A percentile compares a stretch with the other conserved stretches of the same genome.
Evolutionary conservation across 805 yeast genomes (phyloP).

Genomic region (Debaryomyces maramus): DNA sequence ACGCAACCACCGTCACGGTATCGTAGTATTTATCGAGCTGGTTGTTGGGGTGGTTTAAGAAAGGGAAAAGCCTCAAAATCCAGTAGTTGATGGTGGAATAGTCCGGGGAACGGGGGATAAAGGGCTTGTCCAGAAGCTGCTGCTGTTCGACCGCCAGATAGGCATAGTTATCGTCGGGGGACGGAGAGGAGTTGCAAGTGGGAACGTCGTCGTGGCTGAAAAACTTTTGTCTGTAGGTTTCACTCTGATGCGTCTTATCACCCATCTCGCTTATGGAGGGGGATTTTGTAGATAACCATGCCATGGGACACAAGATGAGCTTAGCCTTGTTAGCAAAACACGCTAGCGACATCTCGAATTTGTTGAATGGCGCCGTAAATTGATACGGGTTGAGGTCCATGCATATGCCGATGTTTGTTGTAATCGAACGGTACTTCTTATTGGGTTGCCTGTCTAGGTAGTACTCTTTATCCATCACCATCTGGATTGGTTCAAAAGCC

Average conservation of each 20-base stretch:
- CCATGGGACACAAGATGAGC: conserved; percentile 76
- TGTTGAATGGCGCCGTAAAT: conserved; percentile 75
- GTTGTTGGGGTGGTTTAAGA: conserved; percentile 40
- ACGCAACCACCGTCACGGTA: conserved; percentile 45
- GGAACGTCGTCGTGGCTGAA: background rate
- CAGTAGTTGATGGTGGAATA: conserved; percentile 64
- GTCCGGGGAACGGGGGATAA: conserved; percentile 41
- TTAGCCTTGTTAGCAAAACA: conserved; percentile 49
- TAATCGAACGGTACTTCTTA: conserved; percentile 17
- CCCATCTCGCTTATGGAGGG: conserved; percentile 29
- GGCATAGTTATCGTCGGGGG: background rate
- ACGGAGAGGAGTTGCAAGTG: background rate
- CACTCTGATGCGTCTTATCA: conserved; percentile 1
- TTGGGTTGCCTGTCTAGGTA: conserved; percentile 19
- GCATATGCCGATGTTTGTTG: conserved; percentile 76
- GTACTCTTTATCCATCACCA: conserved; percentile 26
- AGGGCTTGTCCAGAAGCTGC: conserved; percentile 5
- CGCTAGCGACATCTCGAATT: conserved; percentile 66
- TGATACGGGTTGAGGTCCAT: conserved; percentile 92
- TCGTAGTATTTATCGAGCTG: conserved; percentile 20
- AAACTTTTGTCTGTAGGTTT: background rate
- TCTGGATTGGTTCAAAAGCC: conserved; percentile 54
- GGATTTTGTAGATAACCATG: conserved; percentile 70
- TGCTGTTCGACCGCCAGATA: conserved; percentile 1
- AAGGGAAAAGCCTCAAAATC: conserved; percentile 69